Evolutionary conservation across 1,284 basidiomycete genomes (phyloP), one percentile per base, ranked within the genome.

Genomic region (Melampsora americana): DNA sequence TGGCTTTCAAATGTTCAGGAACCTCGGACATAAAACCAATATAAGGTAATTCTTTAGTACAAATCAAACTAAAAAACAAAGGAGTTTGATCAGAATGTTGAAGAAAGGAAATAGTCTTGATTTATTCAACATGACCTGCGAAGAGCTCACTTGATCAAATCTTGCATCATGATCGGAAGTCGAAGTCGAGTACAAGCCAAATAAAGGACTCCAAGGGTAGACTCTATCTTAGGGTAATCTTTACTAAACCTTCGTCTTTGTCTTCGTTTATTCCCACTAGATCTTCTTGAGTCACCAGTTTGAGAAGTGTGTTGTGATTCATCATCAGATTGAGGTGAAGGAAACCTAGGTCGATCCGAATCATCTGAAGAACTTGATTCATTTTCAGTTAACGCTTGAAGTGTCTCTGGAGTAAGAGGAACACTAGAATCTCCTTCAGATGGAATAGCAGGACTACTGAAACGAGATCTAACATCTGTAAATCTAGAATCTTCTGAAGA

Each of bases 141-240:
- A 50, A 42, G 9, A 61, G 32, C 60, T 62, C 23, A 73, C 71
- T 73, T 73, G 64, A 73, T 66, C 11, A 73, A 46, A 53, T 73
- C 71, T 59, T 73, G 71, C 42, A 73, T 56, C 35, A 73, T 73
- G 30, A 73, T 59, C 7, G 71, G 71, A 39, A 73, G 61, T 42
- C 64, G 28, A 9, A 75, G 66, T 39, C 66, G 56, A 23, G 66
- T 59, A 50, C 72, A 75, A 23, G 72, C 72, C 26, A 75, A 50
- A 35, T 75, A 75, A 16, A 75, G 46, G 20, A 65, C 67, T 20
- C 72, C 66, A 16, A 75, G 59, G 0, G 66, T 75, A 23, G 46
- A 48, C 2, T 60, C 72, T 32, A 75, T 75, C 42, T 39, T 16
- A 26, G 72, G 72, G 48, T 46, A 39, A 5, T 66, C 26, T 23